Evolutionary conservation across 805 yeast genomes (phyloP).

Genomic region (Pichia pseudocactophila): DNA sequence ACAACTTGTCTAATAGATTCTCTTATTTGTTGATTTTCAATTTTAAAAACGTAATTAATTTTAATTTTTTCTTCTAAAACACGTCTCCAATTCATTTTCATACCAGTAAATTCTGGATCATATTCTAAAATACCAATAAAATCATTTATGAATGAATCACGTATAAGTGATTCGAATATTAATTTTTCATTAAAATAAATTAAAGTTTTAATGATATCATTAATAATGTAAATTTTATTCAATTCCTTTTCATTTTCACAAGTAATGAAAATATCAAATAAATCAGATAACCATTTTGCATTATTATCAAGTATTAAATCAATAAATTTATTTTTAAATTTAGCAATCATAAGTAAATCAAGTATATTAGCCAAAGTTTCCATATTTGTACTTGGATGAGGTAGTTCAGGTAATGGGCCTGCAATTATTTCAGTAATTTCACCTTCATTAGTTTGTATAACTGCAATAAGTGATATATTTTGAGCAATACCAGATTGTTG

Average conservation of each 20-base stretch:
- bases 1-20: slow-evolving; percentile 64
- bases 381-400: slow-evolving; percentile 33
- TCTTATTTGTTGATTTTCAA: slow-evolving; percentile 40
- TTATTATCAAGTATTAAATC: slow-evolving; percentile 45
- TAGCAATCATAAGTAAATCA: slow-evolving; percentile 32
- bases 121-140: slow-evolving; percentile 78
- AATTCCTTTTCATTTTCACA: slow-evolving; percentile 49
- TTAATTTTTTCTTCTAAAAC: slow-evolving; percentile 47
- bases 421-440: slow-evolving; percentile 71
- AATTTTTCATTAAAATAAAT: slow-evolving; percentile 63
- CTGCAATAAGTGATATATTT: slow-evolving; percentile 65
- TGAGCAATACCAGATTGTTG: slow-evolving; percentile 50
- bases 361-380: slow-evolving; percentile 46
- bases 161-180: slow-evolving; percentile 48
- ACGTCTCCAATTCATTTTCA: slow-evolving; percentile 72
- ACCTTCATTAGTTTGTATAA: slow-evolving; percentile 34
- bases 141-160: slow-evolving; percentile 44
- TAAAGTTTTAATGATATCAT: slow-evolving; percentile 64
- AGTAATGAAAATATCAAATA: slow-evolving; percentile 43
- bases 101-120: slow-evolving; percentile 77
- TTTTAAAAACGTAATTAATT: slow-evolving; percentile 66
- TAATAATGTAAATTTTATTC: slow-evolving; percentile 52
- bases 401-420: slow-evolving; percentile 71
- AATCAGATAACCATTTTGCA: slow-evolving; percentile 32
- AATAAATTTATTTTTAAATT: slow-evolving; percentile 39